Conservation (phyloP, 2,329 filamentous ascomycete species). For the Mollisia scopiformis region DNA sequence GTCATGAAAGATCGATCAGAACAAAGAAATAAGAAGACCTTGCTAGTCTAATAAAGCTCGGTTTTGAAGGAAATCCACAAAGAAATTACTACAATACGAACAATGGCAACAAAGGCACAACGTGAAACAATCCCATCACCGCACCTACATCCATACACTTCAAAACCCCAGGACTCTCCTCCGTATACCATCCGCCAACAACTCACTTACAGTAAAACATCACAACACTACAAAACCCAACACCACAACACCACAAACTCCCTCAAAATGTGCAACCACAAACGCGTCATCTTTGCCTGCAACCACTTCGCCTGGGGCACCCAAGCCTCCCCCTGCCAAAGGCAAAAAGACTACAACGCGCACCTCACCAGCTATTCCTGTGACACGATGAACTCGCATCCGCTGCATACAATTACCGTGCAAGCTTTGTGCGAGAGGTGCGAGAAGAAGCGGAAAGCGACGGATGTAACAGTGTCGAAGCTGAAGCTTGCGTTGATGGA, state of each 20-base stretch:
- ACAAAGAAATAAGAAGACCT: too few species aligned
- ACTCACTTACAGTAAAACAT: neutral
- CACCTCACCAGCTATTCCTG: slow-evolving; percentile 4
- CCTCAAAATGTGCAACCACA: slow-evolving; percentile 23
- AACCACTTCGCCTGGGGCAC: slow-evolving; percentile 17
- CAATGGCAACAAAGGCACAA: slow-evolving; percentile 6
- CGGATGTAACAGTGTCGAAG: neutral
- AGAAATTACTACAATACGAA: neutral
- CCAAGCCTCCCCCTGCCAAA: slow-evolving; percentile 10
- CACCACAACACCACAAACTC: neutral
- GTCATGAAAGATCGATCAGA: too few species aligned
- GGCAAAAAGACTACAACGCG: slow-evolving; percentile 8
- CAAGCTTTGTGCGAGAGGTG: slow-evolving; percentile 10
- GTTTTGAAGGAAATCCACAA: neutral
- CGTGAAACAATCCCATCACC: neutral
- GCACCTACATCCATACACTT: neutral
- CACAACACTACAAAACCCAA: neutral
- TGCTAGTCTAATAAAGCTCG: too few species aligned
- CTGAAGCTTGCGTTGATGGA: slow-evolving; percentile 5
- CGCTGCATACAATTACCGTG: slow-evolving; percentile 10
- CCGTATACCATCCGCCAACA: neutral
- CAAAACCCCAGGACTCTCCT: neutral
- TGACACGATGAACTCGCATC: slow-evolving; percentile 15
- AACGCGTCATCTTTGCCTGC: slow-evolving; percentile 15
- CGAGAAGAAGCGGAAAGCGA: neutral